phyloP scores from a whole-genome alignment of 225 moss, liverwort and hornwort species.

The Asterella californica region DNA sequence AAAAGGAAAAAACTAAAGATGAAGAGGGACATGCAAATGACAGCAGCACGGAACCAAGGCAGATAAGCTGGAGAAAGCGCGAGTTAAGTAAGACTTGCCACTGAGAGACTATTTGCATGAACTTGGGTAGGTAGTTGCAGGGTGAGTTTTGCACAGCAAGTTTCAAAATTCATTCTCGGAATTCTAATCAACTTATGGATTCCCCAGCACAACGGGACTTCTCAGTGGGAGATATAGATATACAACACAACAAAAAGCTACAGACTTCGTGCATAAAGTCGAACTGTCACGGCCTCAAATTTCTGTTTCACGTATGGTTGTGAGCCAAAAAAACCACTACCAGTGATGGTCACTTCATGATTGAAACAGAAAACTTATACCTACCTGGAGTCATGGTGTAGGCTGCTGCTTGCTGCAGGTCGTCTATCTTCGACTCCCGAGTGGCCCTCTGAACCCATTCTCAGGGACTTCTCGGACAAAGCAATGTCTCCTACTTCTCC shows the following conservation, averaged over 20 bases:
- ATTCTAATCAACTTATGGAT: background rate
- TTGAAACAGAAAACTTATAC: background rate
- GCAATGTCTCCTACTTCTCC: conserved; percentile 27
- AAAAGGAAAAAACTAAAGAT: background rate
- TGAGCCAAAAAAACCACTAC: background rate
- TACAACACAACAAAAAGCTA: background rate
- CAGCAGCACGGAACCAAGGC: background rate
- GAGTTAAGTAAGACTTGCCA: background rate
- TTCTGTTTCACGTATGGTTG: too few relatives aligned
- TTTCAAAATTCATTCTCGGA: background rate
- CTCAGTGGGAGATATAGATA: background rate
- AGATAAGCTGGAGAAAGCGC: background rate
- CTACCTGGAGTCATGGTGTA: conserved; percentile 41
- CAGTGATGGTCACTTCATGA: background rate
- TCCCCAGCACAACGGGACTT: background rate
- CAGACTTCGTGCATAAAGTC: background rate
- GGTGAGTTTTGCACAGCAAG: background rate
- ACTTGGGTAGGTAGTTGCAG: background rate
- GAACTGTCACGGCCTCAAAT: too few relatives aligned
- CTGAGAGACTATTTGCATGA: background rate
- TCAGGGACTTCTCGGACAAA: conserved; percentile 27
- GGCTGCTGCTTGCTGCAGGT: conserved; percentile 24
- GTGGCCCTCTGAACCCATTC: conserved; percentile 25
- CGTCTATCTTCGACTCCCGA: conserved; percentile 37
- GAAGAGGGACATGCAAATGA: background rate